Base-by-base conservation (phyloP, 2,329 filamentous ascomycete species). In the Orbilia brochopaga region DNA sequence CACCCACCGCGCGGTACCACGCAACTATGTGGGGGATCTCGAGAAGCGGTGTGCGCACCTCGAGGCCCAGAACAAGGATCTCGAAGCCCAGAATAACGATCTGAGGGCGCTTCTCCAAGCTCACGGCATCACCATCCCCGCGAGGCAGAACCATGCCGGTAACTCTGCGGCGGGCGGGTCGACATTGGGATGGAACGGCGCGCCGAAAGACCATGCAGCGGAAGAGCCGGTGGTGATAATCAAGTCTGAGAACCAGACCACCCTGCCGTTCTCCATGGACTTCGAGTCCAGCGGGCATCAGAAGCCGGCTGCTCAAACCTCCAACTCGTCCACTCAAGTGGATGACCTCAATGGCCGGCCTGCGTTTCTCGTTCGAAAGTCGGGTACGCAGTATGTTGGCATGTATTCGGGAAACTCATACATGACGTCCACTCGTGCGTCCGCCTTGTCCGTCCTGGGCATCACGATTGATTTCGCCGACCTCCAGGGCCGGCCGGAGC, bases 391-490 rank as follows among this genome's bases (percentile, higher is more conserved):
- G 50, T 74, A 76, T 56, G 58, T 77, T 3, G 75, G 76, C 27
- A 74, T 85, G 17, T 84, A 84, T 1, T 83, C 84, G 5, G 86
- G 88, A 62, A 86, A 85, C 75, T 84, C 85, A 7, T 85, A 86
- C 56, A 80, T 92, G 40, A 90, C 87, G 79, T 87, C 88, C 6
- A 88, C 92, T 77, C 88, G 88, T 76, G 90, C 90, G 52, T 92
- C 89, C 0, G 86, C 85, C 7, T 81, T 94, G n/a, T 88, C 89
- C 0, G 86, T 95, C 59, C 85, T 94, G 46, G 91, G 90, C 35
- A 89, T 89, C 75, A 88, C 90, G 51, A 89, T 94, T 76, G 89
- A 95, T 78, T 85, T 93, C 46, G 87, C 88, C 11, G 86, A 88
- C 15, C n/a, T 73, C 23, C 60, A 65, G 30, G 67, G 67, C 13